phyloP scores from a whole-genome alignment of 192 early-diverging fungal species.

The Lunasporangiospora selenospora region DNA sequence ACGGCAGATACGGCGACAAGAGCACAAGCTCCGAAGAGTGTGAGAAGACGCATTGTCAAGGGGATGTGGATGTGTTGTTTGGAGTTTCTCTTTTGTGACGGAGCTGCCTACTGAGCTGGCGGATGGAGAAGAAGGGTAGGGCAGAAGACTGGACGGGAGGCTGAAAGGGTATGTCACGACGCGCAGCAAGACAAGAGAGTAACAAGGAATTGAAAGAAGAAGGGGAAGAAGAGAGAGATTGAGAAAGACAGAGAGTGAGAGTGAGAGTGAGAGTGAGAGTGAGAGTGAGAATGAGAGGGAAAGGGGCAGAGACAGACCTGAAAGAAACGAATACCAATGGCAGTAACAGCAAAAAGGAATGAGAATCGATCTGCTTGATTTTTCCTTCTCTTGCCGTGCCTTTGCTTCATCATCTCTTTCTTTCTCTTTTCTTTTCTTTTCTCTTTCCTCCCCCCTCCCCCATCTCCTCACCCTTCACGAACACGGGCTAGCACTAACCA shows the following conservation, averaged over 20 bases:
- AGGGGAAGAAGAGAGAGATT: neutral
- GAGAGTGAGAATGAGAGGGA: conserved; percentile 1
- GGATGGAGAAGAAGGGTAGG: neutral
- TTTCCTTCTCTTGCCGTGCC: no score
- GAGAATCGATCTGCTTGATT: no score
- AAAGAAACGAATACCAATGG: conserved; percentile 1
- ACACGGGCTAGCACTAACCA: no score
- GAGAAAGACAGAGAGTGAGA: neutral
- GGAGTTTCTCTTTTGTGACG: neutral
- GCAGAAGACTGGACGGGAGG: neutral
- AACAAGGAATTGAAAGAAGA: neutral
- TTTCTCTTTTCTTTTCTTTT: no score
- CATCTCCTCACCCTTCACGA: no score
- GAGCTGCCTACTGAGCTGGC: neutral
- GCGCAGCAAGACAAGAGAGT: neutral
- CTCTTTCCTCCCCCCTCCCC: no score
- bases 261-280: neutral
- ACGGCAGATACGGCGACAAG: conserved; percentile 15
- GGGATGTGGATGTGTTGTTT: conserved; percentile 1
- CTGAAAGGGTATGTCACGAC: neutral
- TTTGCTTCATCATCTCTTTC: no score
- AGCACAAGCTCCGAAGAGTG: conserved; percentile 22
- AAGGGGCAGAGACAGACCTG: neutral
- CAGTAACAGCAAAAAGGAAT: neutral
- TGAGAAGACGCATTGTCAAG: conserved; percentile 22